Evolutionary conservation across 306 rosid species (phyloP).

Genomic region (Abrus pulchellus): DNA sequence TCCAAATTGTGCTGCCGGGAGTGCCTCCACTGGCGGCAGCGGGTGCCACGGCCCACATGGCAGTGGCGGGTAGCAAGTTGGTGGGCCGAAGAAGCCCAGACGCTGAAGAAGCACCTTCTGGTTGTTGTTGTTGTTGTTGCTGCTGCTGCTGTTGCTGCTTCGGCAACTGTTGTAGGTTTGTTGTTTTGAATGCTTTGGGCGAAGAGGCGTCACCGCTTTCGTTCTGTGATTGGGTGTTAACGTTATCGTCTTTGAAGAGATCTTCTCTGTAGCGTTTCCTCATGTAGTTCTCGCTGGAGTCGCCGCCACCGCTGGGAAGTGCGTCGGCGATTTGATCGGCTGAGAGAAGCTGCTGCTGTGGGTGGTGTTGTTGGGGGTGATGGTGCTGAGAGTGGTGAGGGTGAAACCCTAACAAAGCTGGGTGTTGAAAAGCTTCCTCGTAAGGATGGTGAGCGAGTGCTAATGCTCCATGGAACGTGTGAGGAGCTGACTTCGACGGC

Average conservation of each 20-base stretch:
- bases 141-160: slow-evolving; percentile 52
- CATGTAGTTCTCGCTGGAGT: slow-evolving; percentile 70
- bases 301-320: slow-evolving; percentile 69
- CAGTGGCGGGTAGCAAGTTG: slow-evolving; percentile 63
- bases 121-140: background rate
- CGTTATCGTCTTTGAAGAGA: slow-evolving; percentile 77
- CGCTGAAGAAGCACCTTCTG: slow-evolving; percentile 4
- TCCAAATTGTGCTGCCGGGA: slow-evolving; percentile 84
- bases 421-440: slow-evolving; percentile 75
- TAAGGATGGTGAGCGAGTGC: slow-evolving; percentile 78
- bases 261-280: slow-evolving; percentile 91
- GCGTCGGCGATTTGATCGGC: slow-evolving; percentile 79
- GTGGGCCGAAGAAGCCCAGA: slow-evolving; percentile 60
- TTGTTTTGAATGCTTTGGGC: slow-evolving; percentile 52
- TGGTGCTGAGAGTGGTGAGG: slow-evolving; percentile 57
- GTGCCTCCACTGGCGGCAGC: slow-evolving; percentile 58
- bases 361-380: slow-evolving; percentile 46
- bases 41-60: slow-evolving; percentile 91
- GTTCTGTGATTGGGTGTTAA: slow-evolving; percentile 48
- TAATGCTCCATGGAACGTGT: slow-evolving; percentile 72
- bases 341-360: slow-evolving; percentile 60
- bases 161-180: slow-evolving; percentile 32
- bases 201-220: slow-evolving; percentile 50
- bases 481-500: slow-evolving; percentile 78
- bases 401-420: slow-evolving; percentile 77